Conservation (phyloP, 305 asterid genomes). For the Solanum chacoense region DNA sequence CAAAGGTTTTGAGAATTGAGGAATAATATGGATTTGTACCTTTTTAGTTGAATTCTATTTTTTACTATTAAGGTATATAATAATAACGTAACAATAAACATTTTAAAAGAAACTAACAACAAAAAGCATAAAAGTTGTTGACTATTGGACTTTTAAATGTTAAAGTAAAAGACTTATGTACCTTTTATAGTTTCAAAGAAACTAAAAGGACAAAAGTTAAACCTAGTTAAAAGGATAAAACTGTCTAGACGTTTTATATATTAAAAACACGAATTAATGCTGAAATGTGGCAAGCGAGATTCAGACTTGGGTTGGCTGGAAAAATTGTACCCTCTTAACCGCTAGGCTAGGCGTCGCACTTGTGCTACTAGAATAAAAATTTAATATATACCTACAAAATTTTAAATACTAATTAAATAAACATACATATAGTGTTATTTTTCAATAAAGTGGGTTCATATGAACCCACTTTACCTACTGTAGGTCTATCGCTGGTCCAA, state of each 20-base stretch:
- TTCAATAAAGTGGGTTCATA: neutral
- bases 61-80: neutral
- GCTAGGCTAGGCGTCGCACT: neutral
- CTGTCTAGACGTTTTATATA: neutral
- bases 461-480: neutral
- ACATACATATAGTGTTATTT: neutral
- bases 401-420: too few relatives aligned
- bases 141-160: neutral
- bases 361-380: neutral
- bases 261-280: too few relatives aligned
- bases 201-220: too few relatives aligned
- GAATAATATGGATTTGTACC: neutral
- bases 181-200: neutral
- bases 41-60: too few relatives aligned
- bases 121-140: neutral
- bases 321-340: neutral
- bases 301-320: neutral
- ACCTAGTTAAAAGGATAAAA: too few relatives aligned
- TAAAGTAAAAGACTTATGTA: neutral
- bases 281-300: neutral
- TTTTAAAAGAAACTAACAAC: neutral
- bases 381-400: too few relatives aligned
- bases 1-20: neutral
- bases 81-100: too few relatives aligned
- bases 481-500: neutral